Conservation (phyloP, 2,329 filamentous ascomycete genomes). For the Xylariaceae sp. region DNA sequence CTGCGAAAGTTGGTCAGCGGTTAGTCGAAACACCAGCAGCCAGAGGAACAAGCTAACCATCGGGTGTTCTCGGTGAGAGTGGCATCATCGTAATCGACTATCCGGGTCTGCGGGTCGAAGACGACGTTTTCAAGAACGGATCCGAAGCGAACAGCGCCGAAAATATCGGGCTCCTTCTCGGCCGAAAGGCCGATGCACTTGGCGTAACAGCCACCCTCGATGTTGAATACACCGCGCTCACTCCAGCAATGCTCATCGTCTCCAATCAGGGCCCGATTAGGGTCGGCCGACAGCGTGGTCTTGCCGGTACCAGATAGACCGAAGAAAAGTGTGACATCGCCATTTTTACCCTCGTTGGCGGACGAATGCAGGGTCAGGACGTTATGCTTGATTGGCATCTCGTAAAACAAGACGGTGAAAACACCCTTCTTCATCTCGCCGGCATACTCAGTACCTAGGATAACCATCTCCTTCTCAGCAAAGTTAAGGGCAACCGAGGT, state of each 20-base stretch:
- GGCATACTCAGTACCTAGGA: constrained; percentile 97
- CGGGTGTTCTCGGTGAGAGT: constrained; percentile 98
- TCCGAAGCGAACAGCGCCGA: constrained; percentile 90
- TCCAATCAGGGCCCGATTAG: constrained; percentile 92
- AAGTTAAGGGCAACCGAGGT: constrained; percentile 99
- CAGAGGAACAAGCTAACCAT: constrained; percentile 44
- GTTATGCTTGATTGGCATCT: constrained; percentile 99
- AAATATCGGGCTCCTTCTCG: constrained; percentile 99
- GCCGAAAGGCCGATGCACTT: constrained; percentile 96
- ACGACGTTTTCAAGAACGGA: constrained; percentile 98
- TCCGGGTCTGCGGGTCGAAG: constrained; percentile 83
- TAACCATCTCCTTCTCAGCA: constrained; percentile 99
- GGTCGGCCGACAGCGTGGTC: constrained; percentile 95
- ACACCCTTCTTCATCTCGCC: constrained; percentile 97
- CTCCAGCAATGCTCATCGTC: constrained; percentile 99
- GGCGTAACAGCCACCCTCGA: constrained; percentile 98
- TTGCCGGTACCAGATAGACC: constrained; percentile 97
- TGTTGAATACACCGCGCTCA: constrained; percentile 97
- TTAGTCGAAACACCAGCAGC: constrained; percentile 12
- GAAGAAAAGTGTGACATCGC: constrained; percentile 98
- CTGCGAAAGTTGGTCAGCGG: constrained; percentile 28
- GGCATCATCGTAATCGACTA: constrained; percentile 91
- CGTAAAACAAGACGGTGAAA: constrained; percentile 99
- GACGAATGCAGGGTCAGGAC: constrained; percentile 97
- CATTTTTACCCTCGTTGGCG: constrained; percentile 90